phyloP scores from a whole-genome alignment of 805 yeast species.

The Cyberlindnera americana region DNA sequence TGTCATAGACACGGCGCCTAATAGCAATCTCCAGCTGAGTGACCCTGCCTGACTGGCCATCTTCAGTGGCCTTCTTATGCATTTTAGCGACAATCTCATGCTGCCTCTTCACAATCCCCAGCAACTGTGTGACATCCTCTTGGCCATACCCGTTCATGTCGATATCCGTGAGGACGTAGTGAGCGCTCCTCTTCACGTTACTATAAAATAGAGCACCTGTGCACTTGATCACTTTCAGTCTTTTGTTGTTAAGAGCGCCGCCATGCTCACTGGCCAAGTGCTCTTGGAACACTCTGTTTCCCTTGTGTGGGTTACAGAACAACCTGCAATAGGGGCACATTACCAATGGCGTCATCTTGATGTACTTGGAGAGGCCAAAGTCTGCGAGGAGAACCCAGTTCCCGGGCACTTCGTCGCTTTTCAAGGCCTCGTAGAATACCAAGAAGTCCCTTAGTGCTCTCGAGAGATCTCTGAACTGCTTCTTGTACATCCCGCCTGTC shows the following conservation, averaged over 20 bases:
- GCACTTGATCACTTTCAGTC: background rate
- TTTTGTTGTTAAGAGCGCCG: background rate
- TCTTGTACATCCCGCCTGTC: conserved; percentile 1
- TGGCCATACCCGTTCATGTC: too few species aligned
- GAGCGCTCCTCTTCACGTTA: background rate
- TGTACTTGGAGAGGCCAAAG: background rate
- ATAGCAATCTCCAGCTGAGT: too few species aligned
- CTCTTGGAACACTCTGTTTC: background rate
- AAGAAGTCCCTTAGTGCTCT: background rate
- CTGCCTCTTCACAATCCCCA: too few species aligned
- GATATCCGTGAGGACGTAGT: background rate
- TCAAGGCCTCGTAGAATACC: conserved; percentile 2
- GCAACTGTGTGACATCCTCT: too few species aligned
- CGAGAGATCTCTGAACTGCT: background rate
- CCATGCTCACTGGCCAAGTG: too few species aligned
- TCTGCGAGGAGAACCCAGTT: conserved; percentile 1
- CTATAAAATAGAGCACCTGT: conserved; percentile 1
- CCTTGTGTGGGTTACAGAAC: background rate
- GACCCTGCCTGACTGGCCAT: too few species aligned
- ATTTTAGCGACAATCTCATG: too few species aligned
- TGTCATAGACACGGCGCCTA: too few species aligned
- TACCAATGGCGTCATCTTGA: background rate
- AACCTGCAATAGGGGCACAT: background rate
- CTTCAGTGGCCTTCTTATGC: too few species aligned
- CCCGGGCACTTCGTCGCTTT: conserved; percentile 1